Evolutionary conservation across 345 rosid genomes (phyloP).

Genomic region (Ceriops decandra): DNA sequence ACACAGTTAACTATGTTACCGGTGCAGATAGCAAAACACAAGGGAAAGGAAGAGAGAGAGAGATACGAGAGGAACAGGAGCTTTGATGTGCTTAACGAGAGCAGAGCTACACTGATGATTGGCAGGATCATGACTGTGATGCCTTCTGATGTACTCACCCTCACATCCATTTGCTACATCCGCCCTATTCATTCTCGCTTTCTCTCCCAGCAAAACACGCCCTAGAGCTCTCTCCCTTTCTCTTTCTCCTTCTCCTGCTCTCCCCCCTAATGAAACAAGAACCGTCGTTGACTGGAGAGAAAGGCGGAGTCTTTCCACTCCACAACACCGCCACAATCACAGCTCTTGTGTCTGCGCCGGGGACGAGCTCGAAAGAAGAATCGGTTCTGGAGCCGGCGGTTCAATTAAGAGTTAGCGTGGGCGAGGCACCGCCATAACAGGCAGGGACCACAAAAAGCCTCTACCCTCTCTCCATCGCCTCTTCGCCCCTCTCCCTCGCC

Average conservation of each 20-base stretch:
- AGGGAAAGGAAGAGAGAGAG: constrained; percentile 12
- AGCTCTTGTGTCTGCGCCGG: constrained; percentile 15
- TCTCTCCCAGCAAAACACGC: constrained; percentile 13
- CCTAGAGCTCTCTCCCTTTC: constrained; percentile 7
- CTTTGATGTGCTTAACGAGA: constrained; percentile 78
- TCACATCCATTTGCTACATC: constrained; percentile 30
- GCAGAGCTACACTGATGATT: constrained; percentile 80
- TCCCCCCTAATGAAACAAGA: neutral
- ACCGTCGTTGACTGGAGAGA: neutral
- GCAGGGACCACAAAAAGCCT: too few relatives aligned
- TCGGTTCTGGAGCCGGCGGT: too few relatives aligned
- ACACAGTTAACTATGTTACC: neutral
- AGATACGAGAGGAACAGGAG: constrained; percentile 87
- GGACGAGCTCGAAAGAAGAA: neutral
- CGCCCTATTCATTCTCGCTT: constrained; percentile 38
- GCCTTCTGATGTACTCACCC: constrained; percentile 53
- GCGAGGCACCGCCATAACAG: too few relatives aligned
- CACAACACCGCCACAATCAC: neutral
- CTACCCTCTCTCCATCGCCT: too few relatives aligned
- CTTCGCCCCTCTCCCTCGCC: too few relatives aligned
- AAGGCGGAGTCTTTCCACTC: neutral
- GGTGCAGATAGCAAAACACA: neutral
- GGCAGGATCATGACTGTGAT: constrained; percentile 53
- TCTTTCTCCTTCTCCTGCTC: too few relatives aligned
- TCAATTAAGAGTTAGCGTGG: too few relatives aligned